Evolutionary conservation across 495 filamentous ascomycete species (phyloP).

Genomic region (Penicillium goetzii): DNA sequence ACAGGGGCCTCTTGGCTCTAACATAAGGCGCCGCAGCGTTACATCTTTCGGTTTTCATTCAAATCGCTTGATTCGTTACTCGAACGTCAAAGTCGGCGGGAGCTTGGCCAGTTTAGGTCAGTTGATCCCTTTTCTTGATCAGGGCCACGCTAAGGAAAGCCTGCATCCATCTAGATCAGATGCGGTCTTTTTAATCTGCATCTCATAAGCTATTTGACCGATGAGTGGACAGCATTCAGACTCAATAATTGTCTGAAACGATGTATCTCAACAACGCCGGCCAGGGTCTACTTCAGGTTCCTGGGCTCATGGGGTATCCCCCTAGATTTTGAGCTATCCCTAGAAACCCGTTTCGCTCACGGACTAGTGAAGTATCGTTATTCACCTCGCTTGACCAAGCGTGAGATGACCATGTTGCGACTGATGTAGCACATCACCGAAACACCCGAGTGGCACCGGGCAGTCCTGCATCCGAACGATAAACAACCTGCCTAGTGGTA

Average conservation of each 20-base stretch:
- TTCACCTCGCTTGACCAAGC: conserved; percentile 9
- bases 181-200: too few relatives aligned
- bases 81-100: too few relatives aligned
- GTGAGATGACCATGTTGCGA: conserved; percentile 11
- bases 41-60: too few relatives aligned
- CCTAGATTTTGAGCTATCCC: background rate
- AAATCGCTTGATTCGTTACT: too few relatives aligned
- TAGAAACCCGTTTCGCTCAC: background rate
- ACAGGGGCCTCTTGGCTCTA: too few relatives aligned
- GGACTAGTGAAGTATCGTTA: conserved; percentile 8
- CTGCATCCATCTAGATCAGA: too few relatives aligned
- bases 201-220: too few relatives aligned
- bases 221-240: background rate
- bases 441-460: conserved; percentile 5
- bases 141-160: too few relatives aligned
- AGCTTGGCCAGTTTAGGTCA: too few relatives aligned
- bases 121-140: too few relatives aligned
- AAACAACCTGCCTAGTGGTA: background rate
- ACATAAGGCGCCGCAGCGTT: too few relatives aligned
- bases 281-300: background rate
- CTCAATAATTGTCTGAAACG: background rate
- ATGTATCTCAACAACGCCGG: background rate
- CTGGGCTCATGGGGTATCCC: background rate
- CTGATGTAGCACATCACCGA: conserved; percentile 14
- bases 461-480: conserved; percentile 3